Evolutionary conservation across 164 flowering plant genomes (phyloP).

Genomic region (Vitis riparia): DNA sequence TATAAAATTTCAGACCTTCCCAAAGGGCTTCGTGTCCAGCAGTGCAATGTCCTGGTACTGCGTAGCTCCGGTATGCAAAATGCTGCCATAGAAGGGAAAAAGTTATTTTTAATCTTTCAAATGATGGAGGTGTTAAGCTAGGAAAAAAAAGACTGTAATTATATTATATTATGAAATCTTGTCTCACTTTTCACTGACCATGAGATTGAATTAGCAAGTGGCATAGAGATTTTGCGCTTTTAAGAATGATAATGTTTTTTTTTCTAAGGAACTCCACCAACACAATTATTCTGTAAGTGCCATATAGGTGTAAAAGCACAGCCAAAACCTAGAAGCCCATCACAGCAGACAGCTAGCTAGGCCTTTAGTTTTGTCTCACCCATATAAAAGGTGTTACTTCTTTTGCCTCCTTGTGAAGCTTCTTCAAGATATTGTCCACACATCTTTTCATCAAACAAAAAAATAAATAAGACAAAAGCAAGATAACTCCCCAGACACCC

Average conservation of each 20-base stretch:
- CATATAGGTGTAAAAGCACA: neutral
- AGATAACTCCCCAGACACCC: neutral
- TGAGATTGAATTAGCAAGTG: neutral
- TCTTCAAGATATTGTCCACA: conserved; percentile 8
- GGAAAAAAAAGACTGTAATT: neutral
- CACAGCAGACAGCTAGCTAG: conserved; percentile 1
- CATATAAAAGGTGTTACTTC: conserved; percentile 1
- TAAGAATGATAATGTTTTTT: neutral
- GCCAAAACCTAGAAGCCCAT: neutral
- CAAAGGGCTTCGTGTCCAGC: conserved; percentile 91
- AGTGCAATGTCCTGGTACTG: conserved; percentile 83
- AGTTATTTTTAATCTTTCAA: neutral
- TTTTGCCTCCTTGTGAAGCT: conserved; percentile 3
- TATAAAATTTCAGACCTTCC: conserved; percentile 53
- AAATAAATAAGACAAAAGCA: neutral
- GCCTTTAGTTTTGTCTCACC: conserved; percentile 6
- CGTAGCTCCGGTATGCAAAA: conserved; percentile 76
- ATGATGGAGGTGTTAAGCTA: conserved; percentile 6
- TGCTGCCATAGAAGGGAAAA: conserved; percentile 37
- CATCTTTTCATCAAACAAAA: neutral
- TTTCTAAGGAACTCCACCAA: neutral
- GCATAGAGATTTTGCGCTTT: neutral
- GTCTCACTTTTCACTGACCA: conserved; percentile 43
- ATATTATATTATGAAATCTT: conserved; percentile 4
- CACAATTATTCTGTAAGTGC: neutral